Percentiles rank a stretch among this genome's conserved stretches.
Evolutionary conservation across 2,329 filamentous ascomycete species (phyloP).

Genomic region (Diaporthe citriasiana): DNA sequence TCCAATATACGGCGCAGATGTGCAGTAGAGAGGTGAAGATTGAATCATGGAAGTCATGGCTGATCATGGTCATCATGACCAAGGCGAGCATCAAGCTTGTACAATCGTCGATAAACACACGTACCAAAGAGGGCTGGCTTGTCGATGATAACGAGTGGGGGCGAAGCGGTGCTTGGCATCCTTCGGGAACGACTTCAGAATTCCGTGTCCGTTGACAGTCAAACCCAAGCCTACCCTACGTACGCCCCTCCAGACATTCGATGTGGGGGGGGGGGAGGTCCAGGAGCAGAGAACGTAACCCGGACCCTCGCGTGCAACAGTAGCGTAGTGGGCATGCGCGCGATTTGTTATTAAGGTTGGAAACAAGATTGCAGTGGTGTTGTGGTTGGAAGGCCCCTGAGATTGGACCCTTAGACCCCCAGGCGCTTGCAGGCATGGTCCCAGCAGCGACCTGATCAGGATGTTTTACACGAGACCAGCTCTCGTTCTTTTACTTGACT

Average conservation of each 20-base stretch:
- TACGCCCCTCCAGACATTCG: not conserved
- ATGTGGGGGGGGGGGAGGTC: not conserved
- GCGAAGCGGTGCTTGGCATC: not conserved
- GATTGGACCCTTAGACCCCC: slow-evolving; percentile 17
- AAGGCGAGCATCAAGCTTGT: not conserved
- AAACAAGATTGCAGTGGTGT: slow-evolving; percentile 24
- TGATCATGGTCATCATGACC: not conserved
- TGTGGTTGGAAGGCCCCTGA: slow-evolving; percentile 8
- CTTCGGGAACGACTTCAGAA: not conserved
- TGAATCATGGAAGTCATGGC: not conserved
- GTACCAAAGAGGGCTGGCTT: not conserved
- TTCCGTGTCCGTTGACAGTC: too few species aligned
- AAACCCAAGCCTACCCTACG: too few species aligned
- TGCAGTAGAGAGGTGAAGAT: not conserved
- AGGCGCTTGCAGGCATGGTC: slow-evolving; percentile 11
- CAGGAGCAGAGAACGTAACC: not conserved
- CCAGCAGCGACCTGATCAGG: not conserved
- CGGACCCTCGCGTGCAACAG: not conserved
- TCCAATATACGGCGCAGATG: not conserved
- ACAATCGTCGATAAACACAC: too few species aligned
- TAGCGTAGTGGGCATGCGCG: not conserved
- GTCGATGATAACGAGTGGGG: too few species aligned
- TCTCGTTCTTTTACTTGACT: not conserved
- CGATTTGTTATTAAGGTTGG: slow-evolving; percentile 1
- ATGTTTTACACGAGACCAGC: not conserved